Conservation (phyloP, 139 green algal species). For the Chlamydomonas sp. region DNA sequence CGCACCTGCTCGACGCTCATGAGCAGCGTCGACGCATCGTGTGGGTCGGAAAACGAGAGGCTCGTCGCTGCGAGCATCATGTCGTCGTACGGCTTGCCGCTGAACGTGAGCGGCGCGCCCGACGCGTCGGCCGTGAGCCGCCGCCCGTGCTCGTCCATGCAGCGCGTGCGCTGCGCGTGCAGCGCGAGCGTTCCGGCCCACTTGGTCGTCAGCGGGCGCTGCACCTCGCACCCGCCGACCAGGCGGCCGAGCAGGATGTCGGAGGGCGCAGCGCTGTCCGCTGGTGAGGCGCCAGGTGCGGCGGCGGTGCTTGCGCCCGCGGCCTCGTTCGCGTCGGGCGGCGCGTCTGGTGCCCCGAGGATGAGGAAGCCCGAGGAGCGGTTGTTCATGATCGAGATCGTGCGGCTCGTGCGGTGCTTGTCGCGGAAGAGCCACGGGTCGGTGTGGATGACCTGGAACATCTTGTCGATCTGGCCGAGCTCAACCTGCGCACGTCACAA, state of each 20-base stretch:
- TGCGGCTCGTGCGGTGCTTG: constrained; percentile 75
- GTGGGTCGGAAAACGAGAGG: constrained; percentile 42
- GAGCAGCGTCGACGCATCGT: neutral
- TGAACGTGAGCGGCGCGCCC: constrained; percentile 75
- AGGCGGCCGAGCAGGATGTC: constrained; percentile 8
- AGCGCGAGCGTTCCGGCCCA: constrained; percentile 60
- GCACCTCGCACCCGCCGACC: constrained; percentile 62
- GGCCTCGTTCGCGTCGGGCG: neutral
- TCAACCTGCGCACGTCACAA: neutral
- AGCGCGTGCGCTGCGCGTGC: constrained; percentile 60
- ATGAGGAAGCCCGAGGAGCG: constrained; percentile 27
- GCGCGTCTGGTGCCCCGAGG: constrained; percentile 16
- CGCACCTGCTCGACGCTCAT: neutral
- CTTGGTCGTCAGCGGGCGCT: constrained; percentile 52
- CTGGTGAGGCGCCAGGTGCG: no score
- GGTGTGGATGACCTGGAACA: constrained; percentile 82
- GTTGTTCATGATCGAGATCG: constrained; percentile 59
- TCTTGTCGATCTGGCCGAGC: constrained; percentile 71
- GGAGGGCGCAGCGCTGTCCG: neutral
- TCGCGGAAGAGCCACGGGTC: constrained; percentile 90
- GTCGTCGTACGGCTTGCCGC: constrained; percentile 48
- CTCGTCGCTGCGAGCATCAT: constrained; percentile 53
- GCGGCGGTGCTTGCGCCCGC: neutral
- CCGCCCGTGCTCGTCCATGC: constrained; percentile 60
- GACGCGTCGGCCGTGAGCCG: constrained; percentile 68